Percentiles rank a stretch among this genome's conserved stretches.
Conservation (phyloP, 805 yeast species). For the Ogataea allantospora region DNA sequence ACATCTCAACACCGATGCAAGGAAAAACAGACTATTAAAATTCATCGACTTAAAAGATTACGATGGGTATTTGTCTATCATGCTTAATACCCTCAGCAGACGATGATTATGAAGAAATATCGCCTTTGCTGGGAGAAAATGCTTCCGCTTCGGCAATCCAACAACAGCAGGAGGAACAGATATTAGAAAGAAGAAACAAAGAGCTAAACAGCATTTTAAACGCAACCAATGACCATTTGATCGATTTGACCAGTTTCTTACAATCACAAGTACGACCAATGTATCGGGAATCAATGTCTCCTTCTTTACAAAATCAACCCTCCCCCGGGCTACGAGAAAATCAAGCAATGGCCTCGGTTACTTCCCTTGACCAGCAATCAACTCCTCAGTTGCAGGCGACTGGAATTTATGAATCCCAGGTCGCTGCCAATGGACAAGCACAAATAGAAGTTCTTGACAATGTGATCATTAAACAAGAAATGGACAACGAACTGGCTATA, state of each 20-base stretch:
- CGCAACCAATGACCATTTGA: constrained; percentile 34
- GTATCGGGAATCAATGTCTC: constrained; percentile 2
- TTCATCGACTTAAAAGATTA: too few species aligned
- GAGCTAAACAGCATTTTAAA: constrained; percentile 33
- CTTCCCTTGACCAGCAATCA: constrained; percentile 13
- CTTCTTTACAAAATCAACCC: constrained; percentile 4
- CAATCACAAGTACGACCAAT: constrained; percentile 18
- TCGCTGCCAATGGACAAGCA: constrained; percentile 13
- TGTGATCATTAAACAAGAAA: constrained; percentile 7
- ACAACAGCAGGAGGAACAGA: constrained; percentile 26
- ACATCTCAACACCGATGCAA: constrained; percentile 1
- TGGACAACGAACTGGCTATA: constrained; percentile 14
- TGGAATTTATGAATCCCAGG: constrained; percentile 9
- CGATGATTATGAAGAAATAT: constrained; percentile 28
- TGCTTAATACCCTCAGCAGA: constrained; percentile 26
- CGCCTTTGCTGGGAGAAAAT: constrained; percentile 27
- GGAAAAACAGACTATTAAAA: background rate
- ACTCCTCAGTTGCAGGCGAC: constrained; percentile 14
- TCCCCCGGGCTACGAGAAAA: constrained; percentile 1
- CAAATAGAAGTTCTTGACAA: constrained; percentile 20
- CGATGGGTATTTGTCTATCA: constrained; percentile 36
- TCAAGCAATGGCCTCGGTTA: constrained; percentile 11
- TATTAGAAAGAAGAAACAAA: constrained; percentile 30
- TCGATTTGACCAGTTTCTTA: constrained; percentile 28
- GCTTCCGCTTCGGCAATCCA: constrained; percentile 18